Evolutionary conservation across 441 rosid species (phyloP), one percentile per base, ranked within the genome.

Genomic region (Omphalea diandra): DNA sequence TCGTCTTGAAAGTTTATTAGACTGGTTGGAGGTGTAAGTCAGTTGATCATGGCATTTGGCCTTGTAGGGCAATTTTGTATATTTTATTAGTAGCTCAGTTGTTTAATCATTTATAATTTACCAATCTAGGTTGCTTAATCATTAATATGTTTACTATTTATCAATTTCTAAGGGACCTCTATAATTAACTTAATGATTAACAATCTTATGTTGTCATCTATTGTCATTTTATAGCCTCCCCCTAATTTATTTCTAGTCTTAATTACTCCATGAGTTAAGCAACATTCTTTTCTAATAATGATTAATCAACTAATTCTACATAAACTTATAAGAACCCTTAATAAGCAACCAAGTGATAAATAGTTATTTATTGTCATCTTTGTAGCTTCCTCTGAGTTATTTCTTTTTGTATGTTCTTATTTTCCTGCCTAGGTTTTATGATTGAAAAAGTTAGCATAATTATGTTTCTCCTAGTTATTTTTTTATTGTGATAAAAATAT

Each of bases 21-120:
- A 6, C 7, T 49, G n/a, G n/a, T n/a, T n/a, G n/a, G n/a, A n/a
- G n/a, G n/a, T n/a, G 14, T 59, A 32, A 36, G 18, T 10, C 12
- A 46, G 60, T 52, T 58, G 58, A 58, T 46, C 44, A 53, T 65
- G 36, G 49, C 33, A 66, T 65, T 59, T 49, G 44, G 38, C 47
- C 15, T 54, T 36, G 47, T 2, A 6, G 6, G 57, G 41, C 7
- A 33, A 33, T n/a, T 54, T 59, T 55, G 26, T 54, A 26, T 56
- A 7, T 24, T 67, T 24, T 20, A 35, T 44, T 32, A 67, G 46
- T 59, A 44, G 7, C 62, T 44, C 49, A 52, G 50, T 52, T 27
- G 64, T 4, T 18, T 55, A 2, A n/a, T 11, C 22, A n/a, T 64
- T 64, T 14, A 33, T 38, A 27, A 14, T 63, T 64, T 46, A 17